Evolutionary conservation across 208 protist species (phyloP), one percentile per base, ranked within the genome.

Genomic region (Acanthamoeba triangularis): DNA sequence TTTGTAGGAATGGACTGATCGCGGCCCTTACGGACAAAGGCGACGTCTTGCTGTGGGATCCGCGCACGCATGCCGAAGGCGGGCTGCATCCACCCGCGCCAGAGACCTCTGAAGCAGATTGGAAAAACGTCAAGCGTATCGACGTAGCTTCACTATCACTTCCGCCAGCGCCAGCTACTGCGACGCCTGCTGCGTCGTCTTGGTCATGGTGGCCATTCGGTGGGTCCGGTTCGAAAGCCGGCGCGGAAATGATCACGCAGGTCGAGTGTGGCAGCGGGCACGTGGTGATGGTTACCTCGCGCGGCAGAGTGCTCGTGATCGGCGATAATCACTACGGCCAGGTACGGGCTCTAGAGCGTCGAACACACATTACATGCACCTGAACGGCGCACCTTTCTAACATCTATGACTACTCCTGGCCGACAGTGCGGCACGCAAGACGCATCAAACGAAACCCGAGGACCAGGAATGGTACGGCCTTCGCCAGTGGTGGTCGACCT

Each of bases 291-390:
- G 13, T 87, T 1, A 87, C 78, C n/a, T 61, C 78, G 18, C 25
- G 25, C 3, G 78, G 78, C 44, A 52, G 78, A 35, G 44, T 87
- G 16, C 78, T 87, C 2, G 13, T 87, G 16, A 37, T 87, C 20
- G 78, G 78, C n/a, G 78, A 87, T 41, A 87, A 87, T 47, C 61
- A 87, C 78, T 87, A 59, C n/a, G 47, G 78, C 78, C 78, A 87
- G 78, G 78, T 87, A 67, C 16, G 18, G 18, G 16, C 10, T 10
- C 61, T 13, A 67, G 18, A n/a, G 61, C 61, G 18, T 80, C 5
- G n/a, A 0, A 1, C 41, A 16, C 30, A 4, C 41, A 80, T 7
- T 2, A 25, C 20, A 20, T 47, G n/a, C 28, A 47, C 72, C 25
- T 10, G 25, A 25, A 63, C 4, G 44, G 59, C n/a, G 65, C 65